Conservation (phyloP, 139 green algal genomes). For the Picochlorum sp. region DNA sequence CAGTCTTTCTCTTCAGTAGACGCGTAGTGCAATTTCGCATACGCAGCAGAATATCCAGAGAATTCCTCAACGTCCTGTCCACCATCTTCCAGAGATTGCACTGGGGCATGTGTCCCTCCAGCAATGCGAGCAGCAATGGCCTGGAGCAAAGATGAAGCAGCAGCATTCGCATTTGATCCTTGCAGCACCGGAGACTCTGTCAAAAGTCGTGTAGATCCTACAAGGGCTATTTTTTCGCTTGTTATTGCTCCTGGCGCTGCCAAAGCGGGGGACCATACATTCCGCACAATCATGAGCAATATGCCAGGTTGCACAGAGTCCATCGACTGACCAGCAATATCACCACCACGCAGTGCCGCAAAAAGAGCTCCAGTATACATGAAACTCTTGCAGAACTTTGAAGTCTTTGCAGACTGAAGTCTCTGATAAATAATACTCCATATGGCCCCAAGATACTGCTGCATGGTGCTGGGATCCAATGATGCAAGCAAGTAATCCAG, state of each 20-base stretch:
- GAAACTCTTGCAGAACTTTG: constrained; percentile 67
- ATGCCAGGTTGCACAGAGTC: constrained; percentile 78
- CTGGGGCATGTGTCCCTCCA: neutral
- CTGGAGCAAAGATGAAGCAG: constrained; percentile 36
- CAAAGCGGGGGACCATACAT: constrained; percentile 36
- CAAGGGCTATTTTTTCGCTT: constrained; percentile 69
- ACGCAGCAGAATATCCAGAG: constrained; percentile 62
- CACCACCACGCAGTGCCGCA: constrained; percentile 50
- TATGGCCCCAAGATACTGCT: constrained; percentile 18
- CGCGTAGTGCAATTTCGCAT: constrained; percentile 75
- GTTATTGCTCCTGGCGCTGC: constrained; percentile 37
- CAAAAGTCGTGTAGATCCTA: constrained; percentile 61
- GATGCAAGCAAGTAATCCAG: constrained; percentile 54
- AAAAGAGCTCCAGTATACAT: constrained; percentile 65
- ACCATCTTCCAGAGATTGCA: constrained; percentile 10
- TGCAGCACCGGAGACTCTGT: constrained; percentile 41
- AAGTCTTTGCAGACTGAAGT: constrained; percentile 53
- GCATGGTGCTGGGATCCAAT: neutral
- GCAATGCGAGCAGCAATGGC: constrained; percentile 28
- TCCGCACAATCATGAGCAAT: constrained; percentile 59
- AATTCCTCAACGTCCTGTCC: constrained; percentile 26
- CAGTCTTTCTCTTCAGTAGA: constrained; percentile 26
- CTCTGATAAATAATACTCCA: constrained; percentile 35
- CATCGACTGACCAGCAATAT: constrained; percentile 39
- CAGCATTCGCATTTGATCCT: constrained; percentile 8